Evolutionary conservation across 345 rosid species (phyloP).

Genomic region (Gossypium longicalyx): DNA sequence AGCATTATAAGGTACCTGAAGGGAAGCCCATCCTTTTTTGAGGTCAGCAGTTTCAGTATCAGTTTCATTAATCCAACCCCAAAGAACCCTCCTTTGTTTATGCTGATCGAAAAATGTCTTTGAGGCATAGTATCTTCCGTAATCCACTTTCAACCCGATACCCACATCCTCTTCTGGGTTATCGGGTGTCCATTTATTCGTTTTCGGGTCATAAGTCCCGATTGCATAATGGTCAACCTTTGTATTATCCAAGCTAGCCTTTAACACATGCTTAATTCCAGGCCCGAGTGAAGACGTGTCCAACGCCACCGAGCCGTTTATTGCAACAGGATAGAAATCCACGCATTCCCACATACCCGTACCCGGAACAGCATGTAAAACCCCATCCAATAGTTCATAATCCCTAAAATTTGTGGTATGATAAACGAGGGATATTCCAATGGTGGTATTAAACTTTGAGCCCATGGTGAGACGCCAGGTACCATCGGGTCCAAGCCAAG

Average conservation of each 20-base stretch:
- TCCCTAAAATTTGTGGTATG: slow-evolving; percentile 54
- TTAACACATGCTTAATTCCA: slow-evolving; percentile 67
- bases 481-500: slow-evolving; percentile 63
- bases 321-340: slow-evolving; percentile 79
- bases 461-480: slow-evolving; percentile 70
- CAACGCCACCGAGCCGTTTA: slow-evolving; percentile 44
- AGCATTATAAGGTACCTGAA: slow-evolving; percentile 52
- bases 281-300: slow-evolving; percentile 70
- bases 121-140: slow-evolving; percentile 91
- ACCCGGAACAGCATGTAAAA: slow-evolving; percentile 69
- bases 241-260: slow-evolving; percentile 84
- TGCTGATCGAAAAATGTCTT: slow-evolving; percentile 77
- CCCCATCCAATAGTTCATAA: slow-evolving; percentile 36
- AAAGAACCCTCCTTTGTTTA: slow-evolving; percentile 62
- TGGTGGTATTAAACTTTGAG: slow-evolving; percentile 46
- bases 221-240: slow-evolving; percentile 72
- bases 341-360: slow-evolving; percentile 99
- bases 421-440: slow-evolving; percentile 69
- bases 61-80: slow-evolving; percentile 97
- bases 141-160: slow-evolving; percentile 69
- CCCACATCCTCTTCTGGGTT: slow-evolving; percentile 75
- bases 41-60: slow-evolving; percentile 67
- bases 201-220: slow-evolving; percentile 58
- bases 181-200: slow-evolving; percentile 77
- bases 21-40: slow-evolving; percentile 87